Evolutionary conservation across 805 yeast genomes (phyloP), one percentile per base, ranked within the genome.

Genomic region (Pichia ethanolica): DNA sequence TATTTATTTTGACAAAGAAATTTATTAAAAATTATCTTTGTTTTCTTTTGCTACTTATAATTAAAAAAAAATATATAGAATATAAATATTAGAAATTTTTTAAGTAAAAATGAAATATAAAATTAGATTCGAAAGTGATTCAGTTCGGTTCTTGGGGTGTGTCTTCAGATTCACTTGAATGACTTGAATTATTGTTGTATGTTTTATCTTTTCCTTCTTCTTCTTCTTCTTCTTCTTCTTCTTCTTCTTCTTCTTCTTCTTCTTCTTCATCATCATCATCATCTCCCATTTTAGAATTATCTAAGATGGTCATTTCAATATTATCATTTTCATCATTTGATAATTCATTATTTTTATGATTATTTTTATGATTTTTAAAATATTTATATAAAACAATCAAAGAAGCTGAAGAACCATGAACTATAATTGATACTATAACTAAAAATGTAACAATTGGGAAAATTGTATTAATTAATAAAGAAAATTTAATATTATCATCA

Each of bases 391-490:
- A 68, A 4, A 86, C 72, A 41, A 74, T 59, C 2, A 75, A 75
- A 0, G 80, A 77, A 6, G 75, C 79, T 0, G 81, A 75, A 0
- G 81, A 75, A 3, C 83, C 83, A 55, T 78, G 83, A 12, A 78
- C 77, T 8, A 77, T 60, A 49, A 78, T 75, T 9, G 82, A 77
- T 0, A 74, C 70, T 12, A 78, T 63, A 20, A 78, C 77, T 27
- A 75, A 56, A 54, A 77, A 78, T 35, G 74, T 67, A 5, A 77
- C 77, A 12, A 74, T 63, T 1, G 81, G 81, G 78, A 78, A 77
- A n/a, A 66, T 51, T 9, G 62, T 56, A 28, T 62, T 53, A 28
- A 67, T 56, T 44, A 70, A 37, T 52, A 60, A 58, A 50, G 61
- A 53, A 42, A 58, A 56, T 42, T 61, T 56, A 7, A 47, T 51